A percentile compares a stretch with the other conserved stretches of the same genome.
phyloP scores from a whole-genome alignment of 768 basidiomycete species.

The Suillus bovinus region DNA sequence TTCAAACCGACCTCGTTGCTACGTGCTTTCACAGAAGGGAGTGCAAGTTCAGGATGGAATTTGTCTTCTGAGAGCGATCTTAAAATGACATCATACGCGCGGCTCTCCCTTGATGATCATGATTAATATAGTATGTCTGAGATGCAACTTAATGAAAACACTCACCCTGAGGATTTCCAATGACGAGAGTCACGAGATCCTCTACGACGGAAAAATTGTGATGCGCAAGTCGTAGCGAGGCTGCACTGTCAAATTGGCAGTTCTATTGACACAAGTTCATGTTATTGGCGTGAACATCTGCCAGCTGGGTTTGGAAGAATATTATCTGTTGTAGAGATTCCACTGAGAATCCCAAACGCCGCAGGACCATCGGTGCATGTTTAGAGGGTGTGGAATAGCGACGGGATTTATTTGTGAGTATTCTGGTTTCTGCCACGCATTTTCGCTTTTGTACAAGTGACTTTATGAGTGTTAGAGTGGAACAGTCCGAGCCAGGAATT shows the following conservation, averaged over 20 bases:
- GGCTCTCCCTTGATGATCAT: not conserved
- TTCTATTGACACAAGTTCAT: not conserved
- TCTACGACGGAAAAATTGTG: not conserved
- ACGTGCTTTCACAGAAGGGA: not conserved
- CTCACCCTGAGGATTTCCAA: not conserved
- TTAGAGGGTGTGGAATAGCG: not conserved
- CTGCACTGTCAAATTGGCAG: not conserved
- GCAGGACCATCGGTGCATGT: not conserved
- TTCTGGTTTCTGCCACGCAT: not conserved
- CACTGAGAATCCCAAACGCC: not conserved
- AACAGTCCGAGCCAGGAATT: not conserved
- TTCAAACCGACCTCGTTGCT: not conserved
- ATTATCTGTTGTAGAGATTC: not conserved
- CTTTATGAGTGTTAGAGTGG: not conserved
- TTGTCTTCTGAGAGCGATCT: not conserved
- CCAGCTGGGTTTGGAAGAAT: not conserved
- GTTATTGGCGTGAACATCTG: not conserved
- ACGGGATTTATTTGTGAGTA: not conserved
- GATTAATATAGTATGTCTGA: not conserved
- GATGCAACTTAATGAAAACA: not conserved
- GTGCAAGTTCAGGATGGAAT: conserved; percentile 18
- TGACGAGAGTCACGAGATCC: not conserved
- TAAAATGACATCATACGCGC: not conserved
- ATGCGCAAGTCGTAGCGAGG: not conserved
- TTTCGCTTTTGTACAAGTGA: not conserved